These are phyloP conservation scores for Ustilago cynodontis DNA, from an alignment of 1,284 basidiomycete species.

Conservation along the genomic window DNA sequence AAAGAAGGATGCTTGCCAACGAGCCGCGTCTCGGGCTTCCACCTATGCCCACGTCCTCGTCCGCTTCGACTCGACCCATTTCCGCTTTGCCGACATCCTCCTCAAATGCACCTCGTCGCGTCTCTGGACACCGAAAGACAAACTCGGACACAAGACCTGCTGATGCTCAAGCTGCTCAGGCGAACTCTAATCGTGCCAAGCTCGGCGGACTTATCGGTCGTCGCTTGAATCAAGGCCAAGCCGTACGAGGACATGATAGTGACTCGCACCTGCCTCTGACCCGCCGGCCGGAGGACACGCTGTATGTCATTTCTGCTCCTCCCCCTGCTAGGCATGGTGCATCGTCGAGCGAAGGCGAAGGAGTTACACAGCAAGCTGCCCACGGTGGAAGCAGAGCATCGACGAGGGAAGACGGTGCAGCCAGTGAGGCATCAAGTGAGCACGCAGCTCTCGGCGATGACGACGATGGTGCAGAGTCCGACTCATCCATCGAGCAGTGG, in stretches of 20 bases:
- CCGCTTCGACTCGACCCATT: background rate
- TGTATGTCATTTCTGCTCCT: constrained; percentile 44
- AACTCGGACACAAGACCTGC: constrained; percentile 27
- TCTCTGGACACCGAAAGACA: constrained; percentile 32
- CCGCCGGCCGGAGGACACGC: constrained; percentile 48
- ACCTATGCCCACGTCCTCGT: background rate
- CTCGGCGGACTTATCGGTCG: background rate
- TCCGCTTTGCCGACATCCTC: background rate
- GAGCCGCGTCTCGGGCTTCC: constrained; percentile 43
- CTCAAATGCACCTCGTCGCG: constrained; percentile 6
- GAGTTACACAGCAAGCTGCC: background rate
- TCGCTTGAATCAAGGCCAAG: constrained; percentile 15
- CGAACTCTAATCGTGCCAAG: constrained; percentile 3
- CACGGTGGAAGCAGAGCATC: background rate
- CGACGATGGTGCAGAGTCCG: constrained; percentile 40
- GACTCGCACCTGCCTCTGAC: constrained; percentile 39
- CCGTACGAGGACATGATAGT: constrained; percentile 25
- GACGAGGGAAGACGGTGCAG: background rate
- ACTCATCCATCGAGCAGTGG: constrained; percentile 55
- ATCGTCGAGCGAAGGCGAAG: constrained; percentile 26
- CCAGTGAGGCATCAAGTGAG: constrained; percentile 6
- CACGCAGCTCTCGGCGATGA: constrained; percentile 16
- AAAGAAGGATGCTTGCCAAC: constrained; percentile 31
- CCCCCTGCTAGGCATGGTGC: constrained; percentile 14
- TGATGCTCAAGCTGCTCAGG: background rate